phyloP scores from a whole-genome alignment of 495 filamentous ascomycete species.

The Neurospora tetrasperma region DNA sequence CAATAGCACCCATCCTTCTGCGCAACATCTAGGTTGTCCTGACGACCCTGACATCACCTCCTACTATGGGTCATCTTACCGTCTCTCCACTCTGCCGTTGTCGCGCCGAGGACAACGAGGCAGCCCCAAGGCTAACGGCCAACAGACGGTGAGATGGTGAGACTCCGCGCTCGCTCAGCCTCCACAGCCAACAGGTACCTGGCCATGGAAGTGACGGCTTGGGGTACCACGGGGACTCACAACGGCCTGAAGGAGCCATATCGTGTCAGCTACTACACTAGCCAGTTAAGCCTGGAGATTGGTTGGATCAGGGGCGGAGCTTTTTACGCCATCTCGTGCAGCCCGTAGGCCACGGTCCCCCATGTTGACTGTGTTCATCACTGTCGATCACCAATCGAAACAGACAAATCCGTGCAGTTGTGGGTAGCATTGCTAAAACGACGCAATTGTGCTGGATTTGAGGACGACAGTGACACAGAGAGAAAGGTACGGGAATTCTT shows the following conservation, averaged over 20 bases:
- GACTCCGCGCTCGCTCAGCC: neutral
- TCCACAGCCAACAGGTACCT: neutral
- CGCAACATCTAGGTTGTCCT: no score
- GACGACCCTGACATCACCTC: neutral
- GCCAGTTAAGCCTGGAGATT: slow-evolving; percentile 11
- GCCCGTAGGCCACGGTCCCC: slow-evolving; percentile 19
- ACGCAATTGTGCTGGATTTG: neutral
- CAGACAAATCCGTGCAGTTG: slow-evolving; percentile 12
- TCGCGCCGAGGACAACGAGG: slow-evolving; percentile 15
- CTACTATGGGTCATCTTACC: neutral
- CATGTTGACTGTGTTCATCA: slow-evolving; percentile 21
- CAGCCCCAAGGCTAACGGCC: slow-evolving; percentile 13
- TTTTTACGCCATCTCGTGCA: slow-evolving; percentile 26
- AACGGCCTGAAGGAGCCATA: slow-evolving; percentile 9
- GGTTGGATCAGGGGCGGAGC: slow-evolving; percentile 16
- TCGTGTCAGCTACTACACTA: slow-evolving; percentile 20
- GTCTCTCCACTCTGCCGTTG: neutral
- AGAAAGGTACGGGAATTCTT: neutral
- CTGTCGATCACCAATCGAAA: slow-evolving; percentile 26
- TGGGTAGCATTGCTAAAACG: slow-evolving; percentile 9
- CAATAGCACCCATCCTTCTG: no score
- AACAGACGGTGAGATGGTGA: neutral
- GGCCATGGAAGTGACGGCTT: neutral
- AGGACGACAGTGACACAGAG: neutral
- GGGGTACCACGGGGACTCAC: neutral